A percentile compares a stretch with the other conserved stretches of the same genome.
phyloP scores from a whole-genome alignment of 306 rosid genomes.

The Bauhinia variegata region DNA sequence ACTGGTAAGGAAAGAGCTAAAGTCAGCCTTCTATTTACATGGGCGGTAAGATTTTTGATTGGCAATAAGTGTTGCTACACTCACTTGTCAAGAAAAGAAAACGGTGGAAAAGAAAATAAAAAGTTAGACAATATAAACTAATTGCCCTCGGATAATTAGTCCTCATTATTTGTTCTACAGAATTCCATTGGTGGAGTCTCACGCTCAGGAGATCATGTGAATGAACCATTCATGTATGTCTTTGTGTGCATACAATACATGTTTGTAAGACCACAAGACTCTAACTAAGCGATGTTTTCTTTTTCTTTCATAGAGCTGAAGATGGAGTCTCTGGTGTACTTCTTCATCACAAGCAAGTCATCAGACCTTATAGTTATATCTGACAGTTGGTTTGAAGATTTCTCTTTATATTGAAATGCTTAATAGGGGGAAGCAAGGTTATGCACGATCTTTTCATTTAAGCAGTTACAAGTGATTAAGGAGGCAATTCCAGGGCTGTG shows the following conservation, averaged over 20 bases:
- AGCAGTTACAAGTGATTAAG: too few relatives aligned
- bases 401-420: constrained; percentile 55
- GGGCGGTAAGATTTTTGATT: constrained; percentile 80
- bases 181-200: constrained; percentile 96
- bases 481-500: too few relatives aligned
- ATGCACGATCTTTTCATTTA: too few relatives aligned
- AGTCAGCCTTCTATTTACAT: constrained; percentile 95
- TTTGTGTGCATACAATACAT: background rate
- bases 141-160: constrained; percentile 34
- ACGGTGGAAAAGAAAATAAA: background rate
- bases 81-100: constrained; percentile 19
- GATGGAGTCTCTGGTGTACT: constrained; percentile 99
- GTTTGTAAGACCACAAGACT: background rate
- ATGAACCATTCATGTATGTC: constrained; percentile 87
- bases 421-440: constrained; percentile 27
- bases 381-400: constrained; percentile 89
- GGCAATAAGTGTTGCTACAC: too few relatives aligned
- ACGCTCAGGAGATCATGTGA: constrained; percentile 86
- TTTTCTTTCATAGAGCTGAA: constrained; percentile 68
- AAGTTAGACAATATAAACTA: background rate
- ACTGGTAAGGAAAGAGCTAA: constrained; percentile 97
- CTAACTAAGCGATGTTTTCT: constrained; percentile 19
- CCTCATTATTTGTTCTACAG: constrained; percentile 55
- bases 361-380: constrained; percentile 72
- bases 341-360: constrained; percentile 99